Base-by-base conservation (phyloP, 2,329 filamentous ascomycete genomes). In the Fusarium caatingaense region DNA sequence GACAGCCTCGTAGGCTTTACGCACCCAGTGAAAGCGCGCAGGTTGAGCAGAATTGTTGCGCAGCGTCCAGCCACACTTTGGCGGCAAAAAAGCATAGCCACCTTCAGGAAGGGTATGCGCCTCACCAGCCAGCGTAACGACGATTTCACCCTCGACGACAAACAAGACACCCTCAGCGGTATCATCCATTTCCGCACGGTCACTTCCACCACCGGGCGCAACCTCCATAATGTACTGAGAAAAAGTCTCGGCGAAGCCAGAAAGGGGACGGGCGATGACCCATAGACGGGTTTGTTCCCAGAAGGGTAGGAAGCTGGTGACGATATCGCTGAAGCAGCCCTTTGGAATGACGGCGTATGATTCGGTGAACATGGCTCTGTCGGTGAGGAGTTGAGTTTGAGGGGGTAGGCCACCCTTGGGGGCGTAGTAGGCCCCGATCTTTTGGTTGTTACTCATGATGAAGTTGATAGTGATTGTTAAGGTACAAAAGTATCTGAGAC, bases 221-320 rank as follows among this genome's bases (percentile, higher is more conserved):
- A 68, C 65, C 32, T 68, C 65, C 65, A 68, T 68, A 7, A 68
- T 68, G 30, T 68, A 68, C 15, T 68, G 65, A 4, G 65, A 68
- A 2, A 68, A 68, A 6, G 65, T 68, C 48, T 68, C 65, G 13
- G 65, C 65, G 15, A 68, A 68, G 21, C 65, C 65, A 7, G 65
- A 68, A 1, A 68, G 34, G 1, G 65, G 65, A 7, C 65, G 65
- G 7, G 65, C 65, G 12, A 68, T 68, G 2, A 68, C 56, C 65
- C 65, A 68, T 40, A 68, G 45, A 16, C 65, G 40, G 8, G 65
- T 68, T 10, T 68, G 64, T 5, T 68, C 65, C 65, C 65, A 68
- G 20, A 68, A 68, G 0, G 65, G 65, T 2, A 68, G 48, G 6
- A 68, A 68, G 18, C 65, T 68, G 53, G 65, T 68, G 40, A 68